phyloP scores from a whole-genome alignment of 2,329 filamentous ascomycete species.

The Rhynchosporium secalis region DNA sequence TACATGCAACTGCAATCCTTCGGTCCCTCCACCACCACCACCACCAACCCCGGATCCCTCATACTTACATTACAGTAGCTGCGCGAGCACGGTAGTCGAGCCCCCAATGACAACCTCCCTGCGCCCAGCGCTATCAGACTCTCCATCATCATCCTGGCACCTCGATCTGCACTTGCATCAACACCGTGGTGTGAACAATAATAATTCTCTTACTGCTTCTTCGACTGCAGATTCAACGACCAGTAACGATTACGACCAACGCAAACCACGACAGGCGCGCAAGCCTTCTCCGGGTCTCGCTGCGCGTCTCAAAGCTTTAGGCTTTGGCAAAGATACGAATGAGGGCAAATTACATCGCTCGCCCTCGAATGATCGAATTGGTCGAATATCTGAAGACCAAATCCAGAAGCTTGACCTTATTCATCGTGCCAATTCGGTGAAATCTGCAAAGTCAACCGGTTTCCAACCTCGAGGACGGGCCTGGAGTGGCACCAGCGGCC shows the following conservation, averaged over 20 bases:
- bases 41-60: slow-evolving; percentile 14
- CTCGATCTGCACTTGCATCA: slow-evolving; percentile 24
- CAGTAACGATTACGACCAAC: slow-evolving; percentile 26
- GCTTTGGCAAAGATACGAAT: slow-evolving; percentile 49
- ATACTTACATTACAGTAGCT: neutral
- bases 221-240: slow-evolving; percentile 16
- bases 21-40: neutral
- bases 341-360: slow-evolving; percentile 29
- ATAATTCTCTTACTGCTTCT: slow-evolving; percentile 14
- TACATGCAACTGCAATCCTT: neutral
- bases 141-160: slow-evolving; percentile 26
- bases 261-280: slow-evolving; percentile 42
- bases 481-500: slow-evolving; percentile 64
- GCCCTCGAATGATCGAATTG: slow-evolving; percentile 52
- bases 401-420: slow-evolving; percentile 68
- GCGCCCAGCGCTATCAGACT: slow-evolving; percentile 25
- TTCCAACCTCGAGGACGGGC: slow-evolving; percentile 68
- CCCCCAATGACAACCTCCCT: slow-evolving; percentile 14
- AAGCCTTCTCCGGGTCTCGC: slow-evolving; percentile 65
- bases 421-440: slow-evolving; percentile 56
- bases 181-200: slow-evolving; percentile 20
- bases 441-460: slow-evolving; percentile 44
- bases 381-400: slow-evolving; percentile 69
- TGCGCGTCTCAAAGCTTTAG: slow-evolving; percentile 64
- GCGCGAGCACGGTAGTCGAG: slow-evolving; percentile 16